Evolutionary conservation across 176 grass and related monocot species (phyloP).

Genomic region (Triticum urartu): DNA sequence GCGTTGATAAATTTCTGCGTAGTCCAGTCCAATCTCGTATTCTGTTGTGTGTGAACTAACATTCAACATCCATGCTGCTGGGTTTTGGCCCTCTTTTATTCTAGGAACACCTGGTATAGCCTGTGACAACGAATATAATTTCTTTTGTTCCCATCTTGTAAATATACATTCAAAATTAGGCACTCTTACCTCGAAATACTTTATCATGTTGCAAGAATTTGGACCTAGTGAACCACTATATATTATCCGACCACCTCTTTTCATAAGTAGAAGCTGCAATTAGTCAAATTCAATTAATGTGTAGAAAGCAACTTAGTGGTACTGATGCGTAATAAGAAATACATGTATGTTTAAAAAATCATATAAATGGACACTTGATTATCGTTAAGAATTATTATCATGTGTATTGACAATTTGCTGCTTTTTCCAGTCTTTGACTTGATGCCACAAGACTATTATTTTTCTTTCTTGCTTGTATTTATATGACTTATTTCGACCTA

Average conservation of each 20-base stretch:
- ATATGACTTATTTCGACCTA: neutral
- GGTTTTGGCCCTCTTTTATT: slow-evolving; percentile 70
- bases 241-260: slow-evolving; percentile 76
- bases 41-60: slow-evolving; percentile 66
- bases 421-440: neutral
- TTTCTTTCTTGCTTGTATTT: neutral
- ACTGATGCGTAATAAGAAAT: neutral
- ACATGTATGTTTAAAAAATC: neutral
- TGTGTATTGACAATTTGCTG: too few relatives aligned
- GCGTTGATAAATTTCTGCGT: slow-evolving; percentile 48
- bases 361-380: neutral
- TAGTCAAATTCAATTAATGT: neutral
- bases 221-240: slow-evolving; percentile 77
- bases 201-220: slow-evolving; percentile 68
- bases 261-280: slow-evolving; percentile 84
- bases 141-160: neutral
- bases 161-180: neutral
- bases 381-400: neutral
- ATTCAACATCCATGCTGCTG: slow-evolving; percentile 78
- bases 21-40: slow-evolving; percentile 56
- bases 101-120: slow-evolving; percentile 69
- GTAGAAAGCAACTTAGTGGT: neutral
- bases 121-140: slow-evolving; percentile 32
- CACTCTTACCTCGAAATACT: slow-evolving; percentile 82
- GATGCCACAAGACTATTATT: neutral